Evolutionary conservation across 495 filamentous ascomycete genomes (phyloP).

Genomic region (Aspergillus funiculosus): DNA sequence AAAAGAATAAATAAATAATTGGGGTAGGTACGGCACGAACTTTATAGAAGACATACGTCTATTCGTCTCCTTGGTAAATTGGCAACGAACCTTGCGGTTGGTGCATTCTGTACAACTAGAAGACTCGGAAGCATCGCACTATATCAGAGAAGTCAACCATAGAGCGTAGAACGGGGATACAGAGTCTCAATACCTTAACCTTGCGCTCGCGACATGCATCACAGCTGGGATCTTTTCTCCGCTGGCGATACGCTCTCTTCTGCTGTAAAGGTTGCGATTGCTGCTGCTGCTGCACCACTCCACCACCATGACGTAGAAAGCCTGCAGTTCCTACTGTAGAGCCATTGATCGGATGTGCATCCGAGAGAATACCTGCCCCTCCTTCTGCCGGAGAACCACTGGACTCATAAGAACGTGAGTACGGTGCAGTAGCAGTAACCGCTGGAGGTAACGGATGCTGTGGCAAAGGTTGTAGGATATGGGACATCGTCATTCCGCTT

Average conservation of each 20-base stretch:
- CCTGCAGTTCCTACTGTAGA: constrained; percentile 33
- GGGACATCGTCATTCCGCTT: constrained; percentile 42
- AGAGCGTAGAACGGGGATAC: neutral
- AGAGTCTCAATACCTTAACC: constrained; percentile 63
- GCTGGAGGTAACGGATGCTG: constrained; percentile 25
- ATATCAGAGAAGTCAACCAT: constrained; percentile 7
- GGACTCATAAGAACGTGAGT: constrained; percentile 41
- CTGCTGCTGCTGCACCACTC: constrained; percentile 37
- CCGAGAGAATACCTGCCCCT: constrained; percentile 26
- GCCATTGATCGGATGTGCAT: constrained; percentile 33
- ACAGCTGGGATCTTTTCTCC: constrained; percentile 94
- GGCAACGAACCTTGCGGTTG: constrained; percentile 90
- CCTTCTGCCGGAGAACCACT: constrained; percentile 39
- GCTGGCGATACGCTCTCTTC: constrained; percentile 90
- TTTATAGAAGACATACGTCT: constrained; percentile 98
- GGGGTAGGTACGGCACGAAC: constrained; percentile 39
- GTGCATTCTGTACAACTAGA: constrained; percentile 94
- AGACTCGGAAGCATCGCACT: constrained; percentile 95
- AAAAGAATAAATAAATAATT: no score
- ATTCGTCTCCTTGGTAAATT: constrained; percentile 99
- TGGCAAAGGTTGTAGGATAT: constrained; percentile 39
- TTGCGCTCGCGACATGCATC: constrained; percentile 97
- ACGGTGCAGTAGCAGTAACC: constrained; percentile 28
- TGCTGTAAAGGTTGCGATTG: constrained; percentile 56
- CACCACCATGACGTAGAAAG: constrained; percentile 41